These are phyloP conservation scores for Lasiosphaeriaceae sp. DNA, from an alignment of 495 filamentous ascomycete species.

Conservation along the genomic window DNA sequence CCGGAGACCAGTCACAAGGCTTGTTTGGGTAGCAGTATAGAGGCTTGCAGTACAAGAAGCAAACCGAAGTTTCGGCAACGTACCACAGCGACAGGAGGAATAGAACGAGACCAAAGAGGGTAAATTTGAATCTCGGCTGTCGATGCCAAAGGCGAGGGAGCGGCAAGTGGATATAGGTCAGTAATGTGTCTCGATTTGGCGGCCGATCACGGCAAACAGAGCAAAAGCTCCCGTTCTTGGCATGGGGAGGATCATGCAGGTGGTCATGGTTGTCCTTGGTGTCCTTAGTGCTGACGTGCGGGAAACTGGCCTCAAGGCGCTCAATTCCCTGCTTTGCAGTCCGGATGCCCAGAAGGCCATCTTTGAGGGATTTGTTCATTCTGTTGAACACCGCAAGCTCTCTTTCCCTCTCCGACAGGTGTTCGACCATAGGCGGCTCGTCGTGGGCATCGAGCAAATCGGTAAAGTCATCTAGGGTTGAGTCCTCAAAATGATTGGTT, in stretches of 20 bases:
- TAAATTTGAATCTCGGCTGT: slow-evolving; percentile 47
- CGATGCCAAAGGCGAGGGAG: slow-evolving; percentile 57
- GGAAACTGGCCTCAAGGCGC: slow-evolving; percentile 59
- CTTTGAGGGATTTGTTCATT: slow-evolving; percentile 56
- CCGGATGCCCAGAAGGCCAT: slow-evolving; percentile 58
- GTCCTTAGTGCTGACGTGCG: slow-evolving; percentile 33
- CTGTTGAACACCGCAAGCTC: slow-evolving; percentile 53
- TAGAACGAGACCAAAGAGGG: slow-evolving; percentile 51
- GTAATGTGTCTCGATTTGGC: neutral
- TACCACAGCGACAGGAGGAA: slow-evolving; percentile 53
- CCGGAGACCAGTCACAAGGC: slow-evolving; percentile 43
- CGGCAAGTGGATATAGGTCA: slow-evolving; percentile 42
- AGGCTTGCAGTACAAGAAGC: slow-evolving; percentile 58
- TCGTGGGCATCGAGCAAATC: slow-evolving; percentile 33
- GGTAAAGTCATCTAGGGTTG: slow-evolving; percentile 49
- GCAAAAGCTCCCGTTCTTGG: slow-evolving; percentile 1
- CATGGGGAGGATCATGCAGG: slow-evolving; percentile 7
- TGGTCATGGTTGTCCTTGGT: neutral
- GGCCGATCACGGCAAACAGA: slow-evolving; percentile 9
- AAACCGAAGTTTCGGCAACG: slow-evolving; percentile 57
- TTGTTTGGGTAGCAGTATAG: slow-evolving; percentile 42
- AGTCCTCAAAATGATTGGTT: slow-evolving; percentile 48
- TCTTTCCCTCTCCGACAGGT: slow-evolving; percentile 31
- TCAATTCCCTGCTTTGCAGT: slow-evolving; percentile 64
- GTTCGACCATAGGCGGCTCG: neutral